Evolutionary conservation across 176 grass and related monocot genomes (phyloP).

Genomic region (Panicum miliaceum): DNA sequence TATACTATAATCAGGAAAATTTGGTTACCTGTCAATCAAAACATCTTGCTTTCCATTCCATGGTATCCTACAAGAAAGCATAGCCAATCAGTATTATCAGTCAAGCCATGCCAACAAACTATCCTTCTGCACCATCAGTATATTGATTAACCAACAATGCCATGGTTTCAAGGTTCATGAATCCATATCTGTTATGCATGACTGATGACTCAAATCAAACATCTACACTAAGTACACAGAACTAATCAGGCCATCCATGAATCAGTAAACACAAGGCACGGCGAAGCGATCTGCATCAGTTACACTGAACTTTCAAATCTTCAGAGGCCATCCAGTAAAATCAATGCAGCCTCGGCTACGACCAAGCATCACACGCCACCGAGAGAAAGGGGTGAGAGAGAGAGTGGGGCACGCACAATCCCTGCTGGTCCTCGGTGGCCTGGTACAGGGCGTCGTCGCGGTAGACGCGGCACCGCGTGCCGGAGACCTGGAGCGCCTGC

Average conservation of each 20-base stretch:
- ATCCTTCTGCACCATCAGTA: not conserved
- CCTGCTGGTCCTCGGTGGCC: constrained; percentile 93
- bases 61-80: constrained; percentile 69
- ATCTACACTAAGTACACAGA: not conserved
- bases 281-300: not conserved
- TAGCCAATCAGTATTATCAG: constrained; percentile 18
- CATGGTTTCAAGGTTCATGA: not conserved
- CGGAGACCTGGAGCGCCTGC: constrained; percentile 81
- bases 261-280: not conserved
- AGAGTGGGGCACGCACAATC: constrained; percentile 61
- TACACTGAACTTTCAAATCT: not conserved
- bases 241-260: not conserved
- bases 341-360: not conserved
- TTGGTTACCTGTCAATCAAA: constrained; percentile 87
- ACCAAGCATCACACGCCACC: not conserved
- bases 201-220: not conserved
- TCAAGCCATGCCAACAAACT: constrained; percentile 1
- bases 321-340: not conserved
- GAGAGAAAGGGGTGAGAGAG: not conserved
- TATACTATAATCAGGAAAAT: constrained; percentile 13
- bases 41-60: constrained; percentile 98
- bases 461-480: constrained; percentile 80
- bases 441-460: constrained; percentile 95
- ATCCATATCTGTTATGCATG: not conserved
- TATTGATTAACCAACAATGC: too few species aligned